These are phyloP conservation scores for Protomyces macrosporus DNA, from an alignment of 1,139 yeast genomes.

Conservation along the genomic window DNA sequence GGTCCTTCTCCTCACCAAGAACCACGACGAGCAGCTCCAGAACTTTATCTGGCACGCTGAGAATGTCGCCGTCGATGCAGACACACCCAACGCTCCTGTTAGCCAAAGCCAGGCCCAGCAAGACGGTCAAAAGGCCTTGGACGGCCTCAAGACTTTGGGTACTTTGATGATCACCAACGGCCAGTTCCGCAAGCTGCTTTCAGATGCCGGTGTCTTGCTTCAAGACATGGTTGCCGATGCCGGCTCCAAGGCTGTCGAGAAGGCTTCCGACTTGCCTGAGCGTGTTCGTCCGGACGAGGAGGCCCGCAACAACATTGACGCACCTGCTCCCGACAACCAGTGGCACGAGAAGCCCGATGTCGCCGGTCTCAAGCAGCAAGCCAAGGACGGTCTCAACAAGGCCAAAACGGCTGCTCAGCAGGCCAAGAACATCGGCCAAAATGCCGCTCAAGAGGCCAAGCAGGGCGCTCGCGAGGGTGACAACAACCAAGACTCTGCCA, in stretches of 20 bases:
- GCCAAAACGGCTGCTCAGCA: constrained; percentile 14
- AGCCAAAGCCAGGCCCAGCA: constrained; percentile 12
- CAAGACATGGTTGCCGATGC: constrained; percentile 33
- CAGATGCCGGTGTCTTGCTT: constrained; percentile 29
- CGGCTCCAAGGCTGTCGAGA: constrained; percentile 23
- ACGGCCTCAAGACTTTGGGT: constrained; percentile 31
- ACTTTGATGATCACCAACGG: constrained; percentile 32
- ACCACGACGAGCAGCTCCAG: constrained; percentile 30
- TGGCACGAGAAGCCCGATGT: constrained; percentile 31
- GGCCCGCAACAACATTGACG: constrained; percentile 28
- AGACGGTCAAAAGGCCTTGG: constrained; percentile 21
- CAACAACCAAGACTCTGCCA: constrained; percentile 1
- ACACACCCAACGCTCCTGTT: constrained; percentile 20
- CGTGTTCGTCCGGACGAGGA: constrained; percentile 30
- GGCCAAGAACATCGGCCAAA: constrained; percentile 3
- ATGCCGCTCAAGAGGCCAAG: constrained; percentile 14
- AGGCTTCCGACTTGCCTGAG: constrained; percentile 15
- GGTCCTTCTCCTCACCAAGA: constrained; percentile 30
- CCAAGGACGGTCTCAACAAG: constrained; percentile 19
- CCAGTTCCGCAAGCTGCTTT: constrained; percentile 32
- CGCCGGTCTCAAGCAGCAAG: constrained; percentile 18
- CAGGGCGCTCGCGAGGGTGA: constrained; percentile 10
- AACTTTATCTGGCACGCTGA: constrained; percentile 31
- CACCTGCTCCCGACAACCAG: constrained; percentile 30
- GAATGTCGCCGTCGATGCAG: constrained; percentile 13